These are phyloP conservation scores for Mucuna pruriens DNA, from an alignment of 306 rosid species.

Conservation along the genomic window DNA sequence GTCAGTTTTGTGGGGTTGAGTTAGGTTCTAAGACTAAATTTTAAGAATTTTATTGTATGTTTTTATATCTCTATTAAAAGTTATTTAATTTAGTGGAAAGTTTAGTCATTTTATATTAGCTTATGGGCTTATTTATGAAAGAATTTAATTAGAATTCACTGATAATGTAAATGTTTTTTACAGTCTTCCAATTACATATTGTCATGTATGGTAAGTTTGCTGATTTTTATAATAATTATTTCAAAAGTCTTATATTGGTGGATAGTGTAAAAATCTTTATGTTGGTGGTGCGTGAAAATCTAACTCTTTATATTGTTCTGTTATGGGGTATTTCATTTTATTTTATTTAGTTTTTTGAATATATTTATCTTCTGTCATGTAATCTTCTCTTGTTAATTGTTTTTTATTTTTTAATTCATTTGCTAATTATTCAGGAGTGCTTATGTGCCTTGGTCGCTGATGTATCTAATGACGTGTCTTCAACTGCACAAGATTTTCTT, in stretches of 20 bases:
- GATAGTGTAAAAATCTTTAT: neutral
- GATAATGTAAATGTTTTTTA: neutral
- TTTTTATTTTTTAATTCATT: conserved; percentile 33
- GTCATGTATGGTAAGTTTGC: neutral
- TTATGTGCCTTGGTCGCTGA: conserved; percentile 79
- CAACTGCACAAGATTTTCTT: conserved; percentile 75
- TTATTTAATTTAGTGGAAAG: neutral
- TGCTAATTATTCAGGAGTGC: conserved; percentile 75
- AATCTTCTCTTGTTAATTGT: conserved; percentile 32
- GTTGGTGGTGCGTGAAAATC: neutral
- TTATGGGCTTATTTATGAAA: neutral
- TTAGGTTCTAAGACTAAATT: too few species aligned
- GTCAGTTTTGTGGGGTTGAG: too few species aligned
- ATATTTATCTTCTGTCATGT: conserved; percentile 24
- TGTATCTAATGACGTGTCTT: conserved; percentile 75
- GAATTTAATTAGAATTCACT: neutral
- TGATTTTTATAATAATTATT: neutral
- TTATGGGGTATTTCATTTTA: neutral
- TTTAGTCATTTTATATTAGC: neutral
- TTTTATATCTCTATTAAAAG: neutral
- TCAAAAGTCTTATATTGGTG: neutral
- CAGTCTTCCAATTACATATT: neutral
- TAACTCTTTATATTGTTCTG: neutral
- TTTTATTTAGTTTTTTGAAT: conserved; percentile 18
- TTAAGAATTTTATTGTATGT: neutral